Conservation (phyloP, 306 rosid genomes). For the Adenanthera pavonina region DNA sequence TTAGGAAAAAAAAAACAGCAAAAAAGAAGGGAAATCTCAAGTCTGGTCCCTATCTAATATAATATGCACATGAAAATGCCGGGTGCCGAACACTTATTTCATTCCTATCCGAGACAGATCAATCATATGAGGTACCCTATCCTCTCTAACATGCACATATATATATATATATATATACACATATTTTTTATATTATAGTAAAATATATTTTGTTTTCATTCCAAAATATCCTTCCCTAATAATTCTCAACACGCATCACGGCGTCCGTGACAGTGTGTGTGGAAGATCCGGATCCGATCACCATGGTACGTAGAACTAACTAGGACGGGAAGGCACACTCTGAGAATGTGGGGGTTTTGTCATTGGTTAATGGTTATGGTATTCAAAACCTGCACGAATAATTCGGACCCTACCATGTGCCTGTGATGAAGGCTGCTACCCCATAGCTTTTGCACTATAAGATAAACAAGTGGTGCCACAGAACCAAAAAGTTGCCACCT, state of each 20-base stretch:
- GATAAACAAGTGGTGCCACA: neutral
- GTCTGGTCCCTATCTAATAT: neutral
- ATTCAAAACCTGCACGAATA: neutral
- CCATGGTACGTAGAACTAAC: neutral
- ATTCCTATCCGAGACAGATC: neutral
- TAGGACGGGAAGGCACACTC: neutral
- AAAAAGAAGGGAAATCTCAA: neutral
- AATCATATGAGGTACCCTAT: neutral
- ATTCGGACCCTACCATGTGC: slow-evolving; percentile 24
- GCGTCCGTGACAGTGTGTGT: neutral
- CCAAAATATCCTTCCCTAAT: neutral
- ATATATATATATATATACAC: too few species aligned
- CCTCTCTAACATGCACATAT: neutral
- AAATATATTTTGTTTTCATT: neutral
- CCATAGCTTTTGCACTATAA: neutral
- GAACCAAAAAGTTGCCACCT: neutral
- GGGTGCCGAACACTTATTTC: neutral
- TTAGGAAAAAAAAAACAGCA: too few species aligned
- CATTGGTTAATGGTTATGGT: neutral
- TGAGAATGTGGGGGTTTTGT: neutral
- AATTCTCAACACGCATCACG: neutral
- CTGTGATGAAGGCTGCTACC: slow-evolving; percentile 11
- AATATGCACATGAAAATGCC: neutral
- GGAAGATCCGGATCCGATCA: neutral
- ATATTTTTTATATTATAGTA: too few species aligned